Base-by-base conservation (phyloP, 2,329 filamentous ascomycete genomes). In the Colletotrichum viniferum region DNA sequence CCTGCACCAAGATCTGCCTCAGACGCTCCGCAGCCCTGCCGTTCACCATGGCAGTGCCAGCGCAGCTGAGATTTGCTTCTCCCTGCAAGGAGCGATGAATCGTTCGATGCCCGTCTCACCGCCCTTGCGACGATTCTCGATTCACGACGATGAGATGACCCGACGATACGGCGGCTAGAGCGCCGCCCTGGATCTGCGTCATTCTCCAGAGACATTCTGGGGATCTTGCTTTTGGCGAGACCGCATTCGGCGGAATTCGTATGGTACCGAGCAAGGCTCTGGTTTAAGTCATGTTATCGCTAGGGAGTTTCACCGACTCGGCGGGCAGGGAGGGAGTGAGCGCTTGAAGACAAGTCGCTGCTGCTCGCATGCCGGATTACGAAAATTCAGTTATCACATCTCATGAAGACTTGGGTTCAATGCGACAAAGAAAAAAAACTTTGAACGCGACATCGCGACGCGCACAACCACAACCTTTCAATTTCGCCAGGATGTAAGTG, bases 1-100 rank as follows among this genome's bases (percentile, higher is more conserved):
- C 69, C 73, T 75, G 73, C 73, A 73, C 24, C 48, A 43, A 32
- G 28, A 75, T 75, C 73, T 75, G 64, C 55, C 18, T 63, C n/a
- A 21, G 43, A 32, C 13, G 10, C 30, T 52, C 56, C 34, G 26
- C 28, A 28, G 61, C 13, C 60, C 43, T 58, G 61, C 32, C 55
- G 55, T 65, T 24, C 61, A 38, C 14, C 62, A 32, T 67, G 69
- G 55, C 38, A 34, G 55, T 48, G 63, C 34, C 32, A 24, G 26
- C 43, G n/a, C 18, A 24, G 18, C 5, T 56, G 63, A 48, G 8
- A 48, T 55, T 74, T 58, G 34, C 63, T 63, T 68, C 63, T 74
- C 55, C 28, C 26, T 63, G 69, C 38, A 67, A 68, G 63, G 73
- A 63, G 55, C 30, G 18, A 58, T 56, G 18, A 48, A 32, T 48